Conservation (phyloP, 1,284 basidiomycete genomes). For the Cronartium quercuum region DNA sequence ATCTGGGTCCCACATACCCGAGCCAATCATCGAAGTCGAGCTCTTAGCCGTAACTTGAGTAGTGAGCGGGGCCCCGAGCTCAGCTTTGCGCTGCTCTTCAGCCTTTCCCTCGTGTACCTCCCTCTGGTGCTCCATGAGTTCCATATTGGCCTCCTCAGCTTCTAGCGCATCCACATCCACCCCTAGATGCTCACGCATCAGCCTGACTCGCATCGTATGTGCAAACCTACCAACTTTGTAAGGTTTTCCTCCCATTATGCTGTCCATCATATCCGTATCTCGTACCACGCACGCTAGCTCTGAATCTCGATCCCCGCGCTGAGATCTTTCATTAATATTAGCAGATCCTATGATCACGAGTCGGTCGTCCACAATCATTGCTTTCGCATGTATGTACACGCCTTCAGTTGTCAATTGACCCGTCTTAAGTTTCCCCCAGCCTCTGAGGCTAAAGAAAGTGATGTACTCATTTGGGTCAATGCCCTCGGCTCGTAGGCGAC, state of each 20-base stretch:
- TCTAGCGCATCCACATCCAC: constrained; percentile 86
- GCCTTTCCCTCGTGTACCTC: constrained; percentile 50
- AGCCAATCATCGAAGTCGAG: constrained; percentile 1
- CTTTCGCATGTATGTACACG: constrained; percentile 80
- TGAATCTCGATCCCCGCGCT: constrained; percentile 91
- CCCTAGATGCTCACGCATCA: constrained; percentile 95
- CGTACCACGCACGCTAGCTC: constrained; percentile 86
- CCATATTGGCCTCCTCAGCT: constrained; percentile 57
- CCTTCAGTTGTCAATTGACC: constrained; percentile 78
- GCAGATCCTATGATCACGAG: constrained; percentile 98
- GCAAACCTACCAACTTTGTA: constrained; percentile 96
- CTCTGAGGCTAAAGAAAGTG: constrained; percentile 80
- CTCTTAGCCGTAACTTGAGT: not conserved
- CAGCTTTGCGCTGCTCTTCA: not conserved
- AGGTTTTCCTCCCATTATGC: constrained; percentile 86
- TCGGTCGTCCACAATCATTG: constrained; percentile 92
- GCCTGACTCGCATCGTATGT: constrained; percentile 80
- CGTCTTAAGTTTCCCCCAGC: constrained; percentile 84
- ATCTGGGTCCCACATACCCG: constrained; percentile 19
- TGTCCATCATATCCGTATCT: constrained; percentile 89
- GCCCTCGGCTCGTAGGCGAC: constrained; percentile 73
- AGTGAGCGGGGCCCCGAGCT: not conserved
- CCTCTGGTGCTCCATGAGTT: constrained; percentile 53
- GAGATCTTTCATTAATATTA: constrained; percentile 96
- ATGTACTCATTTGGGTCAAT: constrained; percentile 94